These are phyloP conservation scores for Colletotrichum neosansevieriae DNA, from an alignment of 2,329 filamentous ascomycete genomes.

Conservation along the genomic window DNA sequence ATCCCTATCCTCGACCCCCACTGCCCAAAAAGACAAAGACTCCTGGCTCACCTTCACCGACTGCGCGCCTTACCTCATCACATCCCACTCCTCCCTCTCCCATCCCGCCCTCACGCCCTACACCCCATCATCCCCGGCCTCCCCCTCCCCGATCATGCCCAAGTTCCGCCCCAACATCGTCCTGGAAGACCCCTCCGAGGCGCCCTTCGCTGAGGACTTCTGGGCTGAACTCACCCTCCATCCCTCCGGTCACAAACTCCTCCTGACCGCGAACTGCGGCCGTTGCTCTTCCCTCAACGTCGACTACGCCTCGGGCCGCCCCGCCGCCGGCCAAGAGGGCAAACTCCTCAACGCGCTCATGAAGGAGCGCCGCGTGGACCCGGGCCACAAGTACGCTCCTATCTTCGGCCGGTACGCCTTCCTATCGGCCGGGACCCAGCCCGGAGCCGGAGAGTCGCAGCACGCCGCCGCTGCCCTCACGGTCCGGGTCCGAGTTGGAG, in stretches of 20 bases:
- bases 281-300: slow-evolving; percentile 79
- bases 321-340: slow-evolving; percentile 68
- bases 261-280: slow-evolving; percentile 77
- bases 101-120: slow-evolving; percentile 70
- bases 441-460: slow-evolving; percentile 15
- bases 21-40: slow-evolving; percentile 45
- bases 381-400: slow-evolving; percentile 74
- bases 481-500: slow-evolving; percentile 62
- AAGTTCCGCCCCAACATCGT: slow-evolving; percentile 83
- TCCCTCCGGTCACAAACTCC: slow-evolving; percentile 52
- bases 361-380: slow-evolving; percentile 77
- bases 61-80: slow-evolving; percentile 79
- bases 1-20: background rate
- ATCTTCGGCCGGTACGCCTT: slow-evolving; percentile 82
- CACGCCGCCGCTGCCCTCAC: slow-evolving; percentile 34
- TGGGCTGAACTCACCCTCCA: slow-evolving; percentile 72
- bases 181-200: slow-evolving; percentile 69
- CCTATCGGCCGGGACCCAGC: slow-evolving; percentile 48
- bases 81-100: slow-evolving; percentile 76
- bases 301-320: slow-evolving; percentile 74
- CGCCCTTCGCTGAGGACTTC: slow-evolving; percentile 77
- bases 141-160: slow-evolving; percentile 62
- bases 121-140: slow-evolving; percentile 42
- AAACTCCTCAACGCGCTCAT: slow-evolving; percentile 76
- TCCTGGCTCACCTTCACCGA: slow-evolving; percentile 77